A percentile compares a stretch with the other conserved stretches of the same genome.
Evolutionary conservation across 140 eudicot species (phyloP).

Genomic region (Eryngium alpinum): DNA sequence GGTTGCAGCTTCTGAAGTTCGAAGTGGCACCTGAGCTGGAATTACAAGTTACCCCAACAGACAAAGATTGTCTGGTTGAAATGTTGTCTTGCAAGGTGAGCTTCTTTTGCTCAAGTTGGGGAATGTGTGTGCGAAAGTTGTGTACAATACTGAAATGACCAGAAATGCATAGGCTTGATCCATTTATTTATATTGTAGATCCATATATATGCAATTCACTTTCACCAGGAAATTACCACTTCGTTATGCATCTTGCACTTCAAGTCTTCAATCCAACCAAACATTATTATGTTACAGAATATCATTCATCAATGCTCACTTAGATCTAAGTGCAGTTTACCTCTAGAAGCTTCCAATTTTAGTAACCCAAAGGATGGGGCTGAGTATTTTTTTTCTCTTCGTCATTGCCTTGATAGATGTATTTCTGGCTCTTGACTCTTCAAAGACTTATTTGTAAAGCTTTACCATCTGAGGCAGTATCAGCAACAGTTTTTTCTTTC

Average conservation of each 20-base stretch:
- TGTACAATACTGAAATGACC: neutral
- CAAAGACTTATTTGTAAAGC: neutral
- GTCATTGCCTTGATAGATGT: neutral
- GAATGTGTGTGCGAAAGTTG: neutral
- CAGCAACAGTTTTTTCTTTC: no score
- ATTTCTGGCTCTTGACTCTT: neutral
- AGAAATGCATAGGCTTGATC: neutral
- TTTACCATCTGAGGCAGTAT: neutral
- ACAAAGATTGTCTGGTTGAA: constrained; percentile 71
- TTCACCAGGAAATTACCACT: neutral
- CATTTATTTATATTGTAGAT: neutral
- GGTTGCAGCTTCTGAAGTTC: constrained; percentile 58
- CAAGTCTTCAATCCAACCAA: neutral
- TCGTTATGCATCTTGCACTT: neutral
- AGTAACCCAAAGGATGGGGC: neutral
- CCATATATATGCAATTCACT: neutral
- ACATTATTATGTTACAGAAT: neutral
- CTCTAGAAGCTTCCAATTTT: neutral
- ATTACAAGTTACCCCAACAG: constrained; percentile 63
- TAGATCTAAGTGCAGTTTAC: neutral
- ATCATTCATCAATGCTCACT: neutral
- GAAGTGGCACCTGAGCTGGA: constrained; percentile 83
- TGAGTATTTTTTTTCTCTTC: neutral
- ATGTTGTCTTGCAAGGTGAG: constrained; percentile 92
- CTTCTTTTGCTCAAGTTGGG: neutral